Percentiles rank a stretch among this genome's conserved stretches.
phyloP scores from a whole-genome alignment of 2,329 filamentous ascomycete species.

The Mycocentrospora acerina region DNA sequence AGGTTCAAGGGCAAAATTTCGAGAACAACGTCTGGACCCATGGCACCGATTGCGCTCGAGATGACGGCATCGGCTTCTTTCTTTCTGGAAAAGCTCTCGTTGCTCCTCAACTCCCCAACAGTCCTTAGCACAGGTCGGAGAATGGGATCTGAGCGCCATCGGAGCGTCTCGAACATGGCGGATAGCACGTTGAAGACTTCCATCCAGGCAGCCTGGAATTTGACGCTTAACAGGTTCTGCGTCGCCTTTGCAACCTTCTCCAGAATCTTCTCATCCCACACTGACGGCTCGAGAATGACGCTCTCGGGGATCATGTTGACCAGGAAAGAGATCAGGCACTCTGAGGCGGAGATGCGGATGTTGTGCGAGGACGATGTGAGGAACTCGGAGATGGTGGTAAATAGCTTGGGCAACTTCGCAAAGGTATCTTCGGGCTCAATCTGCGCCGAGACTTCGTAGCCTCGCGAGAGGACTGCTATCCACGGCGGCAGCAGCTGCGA shows the following conservation, averaged over 20 bases:
- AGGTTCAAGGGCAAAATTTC: slow-evolving; percentile 84
- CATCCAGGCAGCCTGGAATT: slow-evolving; percentile 91
- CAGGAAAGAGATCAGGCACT: slow-evolving; percentile 91
- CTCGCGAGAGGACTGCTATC: slow-evolving; percentile 92
- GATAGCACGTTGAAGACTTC: slow-evolving; percentile 89
- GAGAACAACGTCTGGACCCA: slow-evolving; percentile 85
- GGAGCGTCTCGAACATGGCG: slow-evolving; percentile 81
- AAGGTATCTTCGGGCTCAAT: slow-evolving; percentile 90
- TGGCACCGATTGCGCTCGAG: slow-evolving; percentile 81
- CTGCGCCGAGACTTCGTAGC: slow-evolving; percentile 90
- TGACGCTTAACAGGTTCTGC: slow-evolving; percentile 77
- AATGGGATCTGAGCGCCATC: slow-evolving; percentile 81
- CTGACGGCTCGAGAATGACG: slow-evolving; percentile 82
- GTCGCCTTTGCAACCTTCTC: slow-evolving; percentile 76
- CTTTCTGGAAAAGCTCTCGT: slow-evolving; percentile 87
- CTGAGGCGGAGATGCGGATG: slow-evolving; percentile 89
- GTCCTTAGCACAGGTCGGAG: slow-evolving; percentile 73
- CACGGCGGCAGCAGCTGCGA: slow-evolving; percentile 92
- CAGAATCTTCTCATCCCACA: slow-evolving; percentile 88
- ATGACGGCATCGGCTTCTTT: slow-evolving; percentile 92
- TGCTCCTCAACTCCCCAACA: slow-evolving; percentile 83
- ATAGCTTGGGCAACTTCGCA: slow-evolving; percentile 81
- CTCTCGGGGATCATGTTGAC: slow-evolving; percentile 83
- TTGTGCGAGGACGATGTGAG: slow-evolving; percentile 87
- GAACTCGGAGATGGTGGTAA: slow-evolving; percentile 76